A percentile compares a stretch with the other conserved stretches of the same genome.
Conservation (phyloP, 805 yeast genomes). For the Spathaspora passalidarum region DNA sequence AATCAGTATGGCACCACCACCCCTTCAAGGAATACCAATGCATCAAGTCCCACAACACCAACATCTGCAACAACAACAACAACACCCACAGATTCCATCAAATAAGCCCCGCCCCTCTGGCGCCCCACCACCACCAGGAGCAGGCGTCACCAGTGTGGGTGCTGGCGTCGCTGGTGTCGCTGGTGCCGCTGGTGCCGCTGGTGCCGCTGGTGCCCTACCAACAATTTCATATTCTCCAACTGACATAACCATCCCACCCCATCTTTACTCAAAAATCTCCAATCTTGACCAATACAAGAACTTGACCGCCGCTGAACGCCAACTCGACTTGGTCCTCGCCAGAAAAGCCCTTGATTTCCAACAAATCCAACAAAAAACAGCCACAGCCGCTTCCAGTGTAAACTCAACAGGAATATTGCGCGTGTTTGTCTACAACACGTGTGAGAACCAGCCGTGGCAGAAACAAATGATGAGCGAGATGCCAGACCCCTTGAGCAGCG, state of each 20-base stretch:
- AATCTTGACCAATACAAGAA: conserved; percentile 71
- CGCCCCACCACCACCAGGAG: background rate
- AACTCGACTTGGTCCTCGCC: conserved; percentile 75
- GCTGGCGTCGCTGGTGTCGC: background rate
- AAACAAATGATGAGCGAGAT: conserved; percentile 24
- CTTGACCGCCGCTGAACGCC: conserved; percentile 76
- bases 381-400: conserved; percentile 18
- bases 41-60: conserved; percentile 2
- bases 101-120: too few relatives aligned
- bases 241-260: conserved; percentile 36
- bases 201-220: conserved; percentile 23
- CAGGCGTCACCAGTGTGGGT: background rate
- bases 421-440: conserved; percentile 76
- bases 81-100: background rate
- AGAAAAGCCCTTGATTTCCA: conserved; percentile 84
- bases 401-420: conserved; percentile 68
- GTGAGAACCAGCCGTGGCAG: conserved; percentile 87
- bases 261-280: conserved; percentile 47
- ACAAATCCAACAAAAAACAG: conserved; percentile 48
- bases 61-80: background rate
- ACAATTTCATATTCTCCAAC: conserved; percentile 42
- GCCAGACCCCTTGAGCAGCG: conserved; percentile 21
- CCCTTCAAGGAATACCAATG: background rate
- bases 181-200: background rate
- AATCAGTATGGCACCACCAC: too few relatives aligned